Conservation (phyloP, 2,329 filamentous ascomycete genomes). For the Graphium sp. region DNA sequence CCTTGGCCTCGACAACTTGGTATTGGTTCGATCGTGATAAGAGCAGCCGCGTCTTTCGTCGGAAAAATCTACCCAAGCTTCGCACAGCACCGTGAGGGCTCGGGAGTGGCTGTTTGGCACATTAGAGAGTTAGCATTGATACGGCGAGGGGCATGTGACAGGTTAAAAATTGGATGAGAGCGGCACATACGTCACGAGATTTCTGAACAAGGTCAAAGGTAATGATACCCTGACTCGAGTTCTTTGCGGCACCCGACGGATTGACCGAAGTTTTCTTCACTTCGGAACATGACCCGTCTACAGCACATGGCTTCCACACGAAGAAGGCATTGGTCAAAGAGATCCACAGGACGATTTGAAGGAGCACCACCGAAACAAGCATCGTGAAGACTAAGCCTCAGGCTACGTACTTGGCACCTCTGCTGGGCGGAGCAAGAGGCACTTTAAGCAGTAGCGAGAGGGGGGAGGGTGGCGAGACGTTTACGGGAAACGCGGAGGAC, state of each 20-base stretch:
- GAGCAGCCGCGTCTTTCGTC: too few relatives aligned
- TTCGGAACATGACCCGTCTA: constrained; percentile 6
- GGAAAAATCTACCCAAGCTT: too few relatives aligned
- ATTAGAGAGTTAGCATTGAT: constrained; percentile 1
- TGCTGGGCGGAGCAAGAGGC: background rate
- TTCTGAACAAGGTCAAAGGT: constrained; percentile 3
- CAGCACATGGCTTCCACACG: constrained; percentile 7
- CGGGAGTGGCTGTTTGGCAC: constrained; percentile 2
- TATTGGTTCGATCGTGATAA: constrained; percentile 30
- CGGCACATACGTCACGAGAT: constrained; percentile 4
- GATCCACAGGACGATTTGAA: constrained; percentile 3
- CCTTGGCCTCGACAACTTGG: constrained; percentile 24
- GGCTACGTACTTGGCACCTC: background rate
- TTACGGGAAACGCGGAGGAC: too few relatives aligned
- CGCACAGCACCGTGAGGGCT: constrained; percentile 12
- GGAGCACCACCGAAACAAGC: background rate
- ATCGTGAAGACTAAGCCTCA: constrained; percentile 1
- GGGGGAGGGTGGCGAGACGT: too few relatives aligned
- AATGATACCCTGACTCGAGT: background rate
- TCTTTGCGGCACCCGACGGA: background rate
- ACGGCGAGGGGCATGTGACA: too few relatives aligned
- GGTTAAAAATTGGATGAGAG: too few relatives aligned
- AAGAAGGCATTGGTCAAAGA: constrained; percentile 5
- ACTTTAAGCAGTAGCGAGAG: too few relatives aligned
- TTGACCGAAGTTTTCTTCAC: constrained; percentile 2